Percentiles rank a stretch among this genome's conserved stretches.
Evolutionary conservation across 192 early-diverging fungal species (phyloP).

Genomic region (Gryganskiella cystojenkinii): DNA sequence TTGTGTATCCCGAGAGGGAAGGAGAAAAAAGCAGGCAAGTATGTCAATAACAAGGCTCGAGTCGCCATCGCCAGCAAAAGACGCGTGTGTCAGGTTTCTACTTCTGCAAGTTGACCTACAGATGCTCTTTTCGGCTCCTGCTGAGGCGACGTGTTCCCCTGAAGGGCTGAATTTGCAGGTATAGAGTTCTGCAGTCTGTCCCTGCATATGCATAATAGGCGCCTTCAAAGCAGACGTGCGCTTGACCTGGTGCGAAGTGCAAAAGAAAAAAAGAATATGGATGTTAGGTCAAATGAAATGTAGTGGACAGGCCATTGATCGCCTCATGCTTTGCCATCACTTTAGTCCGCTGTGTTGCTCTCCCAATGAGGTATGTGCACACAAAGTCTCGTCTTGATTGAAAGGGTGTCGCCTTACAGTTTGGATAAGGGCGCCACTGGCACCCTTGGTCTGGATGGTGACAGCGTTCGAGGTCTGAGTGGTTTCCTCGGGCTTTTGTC

Average conservation of each 20-base stretch:
- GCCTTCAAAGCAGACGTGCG: constrained; percentile 36
- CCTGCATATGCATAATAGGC: constrained; percentile 43
- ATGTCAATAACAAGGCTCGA: background rate
- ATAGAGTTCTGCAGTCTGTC: constrained; percentile 78
- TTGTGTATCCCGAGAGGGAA: background rate
- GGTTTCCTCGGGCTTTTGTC: constrained; percentile 48
- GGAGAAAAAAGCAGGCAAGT: background rate
- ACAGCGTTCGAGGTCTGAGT: constrained; percentile 32
- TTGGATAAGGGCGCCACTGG: constrained; percentile 48
- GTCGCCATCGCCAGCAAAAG: background rate
- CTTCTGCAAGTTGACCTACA: constrained; percentile 60
- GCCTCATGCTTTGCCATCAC: too few species aligned
- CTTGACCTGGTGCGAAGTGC: constrained; percentile 16
- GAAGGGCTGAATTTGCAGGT: constrained; percentile 87
- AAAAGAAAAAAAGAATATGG: constrained; percentile 7
- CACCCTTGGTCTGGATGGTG: constrained; percentile 40
- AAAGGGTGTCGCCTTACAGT: constrained; percentile 40
- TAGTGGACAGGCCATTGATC: too few species aligned
- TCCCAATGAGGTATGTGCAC: too few species aligned
- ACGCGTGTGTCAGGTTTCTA: background rate
- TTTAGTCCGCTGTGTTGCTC: too few species aligned
- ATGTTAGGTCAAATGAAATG: constrained; percentile 28
- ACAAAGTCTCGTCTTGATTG: too few species aligned
- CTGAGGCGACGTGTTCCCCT: constrained; percentile 87
- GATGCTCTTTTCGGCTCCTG: constrained; percentile 83